Evolutionary conservation across 257 asterid genomes (phyloP).

Genomic region (Jacaranda copaia): DNA sequence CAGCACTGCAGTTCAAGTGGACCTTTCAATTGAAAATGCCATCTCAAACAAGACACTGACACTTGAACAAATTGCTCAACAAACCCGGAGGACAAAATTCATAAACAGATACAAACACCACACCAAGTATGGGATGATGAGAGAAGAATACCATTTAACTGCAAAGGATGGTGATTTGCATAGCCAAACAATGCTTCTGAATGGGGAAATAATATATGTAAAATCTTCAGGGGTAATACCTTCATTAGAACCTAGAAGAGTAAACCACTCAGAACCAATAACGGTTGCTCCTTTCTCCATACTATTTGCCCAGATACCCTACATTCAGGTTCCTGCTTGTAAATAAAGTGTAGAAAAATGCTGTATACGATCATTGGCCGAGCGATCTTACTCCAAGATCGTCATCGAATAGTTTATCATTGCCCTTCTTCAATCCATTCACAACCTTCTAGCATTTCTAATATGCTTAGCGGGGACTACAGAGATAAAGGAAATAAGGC

Average conservation of each 20-base stretch:
- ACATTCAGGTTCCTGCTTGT: slow-evolving; percentile 68
- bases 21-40: slow-evolving; percentile 49
- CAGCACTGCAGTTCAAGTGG: slow-evolving; percentile 53
- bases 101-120: slow-evolving; percentile 14
- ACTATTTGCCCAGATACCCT: slow-evolving; percentile 69
- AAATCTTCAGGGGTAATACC: slow-evolving; percentile 69
- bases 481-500: too few relatives aligned
- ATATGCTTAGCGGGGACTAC: too few relatives aligned
- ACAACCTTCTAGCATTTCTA: too few relatives aligned
- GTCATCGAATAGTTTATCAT: neutral
- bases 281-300: slow-evolving; percentile 73
- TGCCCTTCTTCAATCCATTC: too few relatives aligned
- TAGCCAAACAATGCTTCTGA: slow-evolving; percentile 78
- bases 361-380: neutral
- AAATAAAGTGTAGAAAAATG: slow-evolving; percentile 24
- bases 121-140: slow-evolving; percentile 31
- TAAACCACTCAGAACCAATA: slow-evolving; percentile 52
- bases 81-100: slow-evolving; percentile 7
- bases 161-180: slow-evolving; percentile 74
- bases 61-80: slow-evolving; percentile 31
- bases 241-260: slow-evolving; percentile 55
- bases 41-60: slow-evolving; percentile 37
- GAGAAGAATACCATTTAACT: slow-evolving; percentile 83
- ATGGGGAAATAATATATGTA: slow-evolving; percentile 60
- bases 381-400: neutral